phyloP scores from a whole-genome alignment of 768 basidiomycete genomes.

The Gymnopilus junonius region DNA sequence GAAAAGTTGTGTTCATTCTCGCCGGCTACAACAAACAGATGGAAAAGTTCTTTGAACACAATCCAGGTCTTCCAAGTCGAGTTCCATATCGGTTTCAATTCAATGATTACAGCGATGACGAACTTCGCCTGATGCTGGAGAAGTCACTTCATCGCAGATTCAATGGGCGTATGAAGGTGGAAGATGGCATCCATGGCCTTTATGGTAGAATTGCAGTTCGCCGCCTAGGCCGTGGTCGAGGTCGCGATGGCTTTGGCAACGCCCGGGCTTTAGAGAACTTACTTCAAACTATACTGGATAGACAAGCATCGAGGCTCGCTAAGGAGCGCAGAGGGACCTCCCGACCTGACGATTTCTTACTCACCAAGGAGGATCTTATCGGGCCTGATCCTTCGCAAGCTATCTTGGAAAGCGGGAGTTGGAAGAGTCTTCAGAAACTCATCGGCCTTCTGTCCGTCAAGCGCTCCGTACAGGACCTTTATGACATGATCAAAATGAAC shows the following conservation, averaged over 20 bases:
- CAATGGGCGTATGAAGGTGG: slow-evolving; percentile 53
- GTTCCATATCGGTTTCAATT: slow-evolving; percentile 66
- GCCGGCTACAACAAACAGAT: slow-evolving; percentile 75
- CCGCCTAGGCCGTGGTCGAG: slow-evolving; percentile 67
- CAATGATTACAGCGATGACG: slow-evolving; percentile 60
- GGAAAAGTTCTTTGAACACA: slow-evolving; percentile 80
- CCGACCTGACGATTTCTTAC: slow-evolving; percentile 51
- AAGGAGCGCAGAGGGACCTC: slow-evolving; percentile 43
- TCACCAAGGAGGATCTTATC: slow-evolving; percentile 61
- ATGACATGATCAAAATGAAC: slow-evolving; percentile 52
- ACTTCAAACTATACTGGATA: slow-evolving; percentile 48
- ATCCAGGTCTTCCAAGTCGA: slow-evolving; percentile 71
- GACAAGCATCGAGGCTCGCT: slow-evolving; percentile 56
- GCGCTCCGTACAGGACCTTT: slow-evolving; percentile 49
- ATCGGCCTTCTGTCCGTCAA: slow-evolving; percentile 66
- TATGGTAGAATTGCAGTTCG: slow-evolving; percentile 59
- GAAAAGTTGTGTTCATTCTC: slow-evolving; percentile 67
- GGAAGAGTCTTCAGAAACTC: slow-evolving; percentile 54
- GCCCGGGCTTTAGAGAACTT: slow-evolving; percentile 62
- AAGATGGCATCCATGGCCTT: slow-evolving; percentile 57
- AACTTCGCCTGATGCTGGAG: slow-evolving; percentile 60
- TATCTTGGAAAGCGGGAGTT: slow-evolving; percentile 47
- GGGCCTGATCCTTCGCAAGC: slow-evolving; percentile 65
- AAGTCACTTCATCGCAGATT: slow-evolving; percentile 50
- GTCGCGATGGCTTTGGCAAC: slow-evolving; percentile 66